Conservation (phyloP, 345 rosid species). For the Firmiana major region DNA sequence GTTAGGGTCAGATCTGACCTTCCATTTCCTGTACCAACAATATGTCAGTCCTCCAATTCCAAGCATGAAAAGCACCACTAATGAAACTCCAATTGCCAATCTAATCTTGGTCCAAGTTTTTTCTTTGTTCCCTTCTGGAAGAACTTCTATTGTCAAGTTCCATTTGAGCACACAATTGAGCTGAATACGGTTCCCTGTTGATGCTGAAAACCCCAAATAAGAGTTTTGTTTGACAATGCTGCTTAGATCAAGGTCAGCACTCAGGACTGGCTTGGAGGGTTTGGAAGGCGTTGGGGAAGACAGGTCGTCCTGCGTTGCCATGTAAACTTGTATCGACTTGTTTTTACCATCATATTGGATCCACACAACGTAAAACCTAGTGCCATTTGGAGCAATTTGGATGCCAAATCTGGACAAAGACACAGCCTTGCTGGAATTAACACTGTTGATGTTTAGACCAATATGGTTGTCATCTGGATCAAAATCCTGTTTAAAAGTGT, state of each 20-base stretch:
- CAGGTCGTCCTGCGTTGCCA: constrained; percentile 23
- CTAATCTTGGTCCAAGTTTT: constrained; percentile 14
- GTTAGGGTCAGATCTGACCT: constrained; percentile 26
- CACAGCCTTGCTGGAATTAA: constrained; percentile 28
- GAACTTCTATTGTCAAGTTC: constrained; percentile 48
- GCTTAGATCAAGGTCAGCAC: constrained; percentile 34
- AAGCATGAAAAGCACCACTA: not conserved
- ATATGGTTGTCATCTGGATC: constrained; percentile 63
- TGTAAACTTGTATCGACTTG: constrained; percentile 34
- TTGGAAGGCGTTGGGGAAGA: constrained; percentile 7
- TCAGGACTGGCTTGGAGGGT: constrained; percentile 31
- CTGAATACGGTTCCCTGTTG: constrained; percentile 38
- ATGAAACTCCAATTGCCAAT: constrained; percentile 29
- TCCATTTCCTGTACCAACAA: constrained; percentile 22
- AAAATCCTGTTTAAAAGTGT: constrained; percentile 48
- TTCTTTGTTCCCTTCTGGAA: constrained; percentile 5
- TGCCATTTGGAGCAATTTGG: constrained; percentile 31
- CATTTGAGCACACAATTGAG: constrained; percentile 50
- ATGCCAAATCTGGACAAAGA: constrained; percentile 29
- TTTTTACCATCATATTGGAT: constrained; percentile 37
- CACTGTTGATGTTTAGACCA: constrained; percentile 51
- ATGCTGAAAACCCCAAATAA: constrained; percentile 55
- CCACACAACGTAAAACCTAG: constrained; percentile 40
- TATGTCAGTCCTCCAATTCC: constrained; percentile 9
- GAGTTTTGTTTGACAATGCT: constrained; percentile 31